Base-by-base conservation (phyloP, 495 filamentous ascomycete species). In the Daldinia grandis region DNA sequence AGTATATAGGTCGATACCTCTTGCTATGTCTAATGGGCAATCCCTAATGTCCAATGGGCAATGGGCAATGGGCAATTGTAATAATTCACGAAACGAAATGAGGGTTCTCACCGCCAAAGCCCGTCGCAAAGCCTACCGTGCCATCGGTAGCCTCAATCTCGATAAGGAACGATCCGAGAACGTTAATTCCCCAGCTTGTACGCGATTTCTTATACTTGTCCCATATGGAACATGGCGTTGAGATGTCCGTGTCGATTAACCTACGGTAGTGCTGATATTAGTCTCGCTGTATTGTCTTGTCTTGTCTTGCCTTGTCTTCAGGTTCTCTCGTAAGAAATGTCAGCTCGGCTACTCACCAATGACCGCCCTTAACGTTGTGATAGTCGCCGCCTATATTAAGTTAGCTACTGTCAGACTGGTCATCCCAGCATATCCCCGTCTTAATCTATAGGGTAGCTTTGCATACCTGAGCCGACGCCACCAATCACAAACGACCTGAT, bases 151-250 rank as follows among this genome's bases (percentile, higher is more conserved):
- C 91, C 74, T 95, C 93, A 49, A 97, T 89, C 77, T 97, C 93
- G n/a, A 97, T 87, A 68, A 92, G 94, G 83, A 97, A 96, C 1
- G 93, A 97, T 19, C 94, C 94, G 64, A 97, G 79, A 8, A 97
- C 94, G 71, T 97, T 97, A 84, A 97, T 97, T 27, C 94, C 94
- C 93, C 93, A 97, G 72, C 90, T 94, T 40, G 93, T 97, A 59
- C 94, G 84, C 35, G 93, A 96, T 47, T 89, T 86, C 53, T 93
- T 88, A 79, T 97, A 97, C 71, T 95, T 82, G 64, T 93, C 91
- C 87, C 93, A 97, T 74, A 87, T 82, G 40, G 93, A 94, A 87
- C 95, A 96, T 0, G 94, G 94, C 14, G 92, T 97, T 0, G 94
- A 92, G 76, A 97, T 97, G 64, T 92, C 89, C 63, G 90, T 89